phyloP scores from a whole-genome alignment of 768 basidiomycete genomes.

The Tricholoma sp. region DNA sequence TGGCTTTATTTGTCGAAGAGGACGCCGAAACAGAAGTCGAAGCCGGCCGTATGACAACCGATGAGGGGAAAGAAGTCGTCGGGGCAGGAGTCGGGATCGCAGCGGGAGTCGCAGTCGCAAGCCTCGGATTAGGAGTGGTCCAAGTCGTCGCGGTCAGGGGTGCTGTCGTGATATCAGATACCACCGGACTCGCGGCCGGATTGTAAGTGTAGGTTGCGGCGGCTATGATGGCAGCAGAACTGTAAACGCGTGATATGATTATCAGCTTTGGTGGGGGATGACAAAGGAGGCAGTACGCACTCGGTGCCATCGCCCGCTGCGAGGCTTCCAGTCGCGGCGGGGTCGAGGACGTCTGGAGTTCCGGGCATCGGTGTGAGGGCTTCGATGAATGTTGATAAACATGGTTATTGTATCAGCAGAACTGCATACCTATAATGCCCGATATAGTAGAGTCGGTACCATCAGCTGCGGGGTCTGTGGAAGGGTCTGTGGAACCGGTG shows the following conservation, averaged over 20 bases:
- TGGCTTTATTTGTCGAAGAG: neutral
- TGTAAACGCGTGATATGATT: neutral
- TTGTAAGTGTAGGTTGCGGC: neutral
- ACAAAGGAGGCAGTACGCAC: neutral
- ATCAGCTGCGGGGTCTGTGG: too few species aligned
- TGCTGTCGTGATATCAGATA: neutral
- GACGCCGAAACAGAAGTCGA: neutral
- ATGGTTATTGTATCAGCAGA: too few species aligned
- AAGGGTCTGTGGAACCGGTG: too few species aligned
- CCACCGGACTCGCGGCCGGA: neutral
- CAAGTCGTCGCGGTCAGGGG: neutral
- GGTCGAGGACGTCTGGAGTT: too few species aligned
- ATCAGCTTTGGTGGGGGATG: neutral
- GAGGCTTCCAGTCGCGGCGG: neutral
- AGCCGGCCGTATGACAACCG: neutral
- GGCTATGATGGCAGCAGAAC: slow-evolving; percentile 1
- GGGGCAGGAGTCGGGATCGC: neutral
- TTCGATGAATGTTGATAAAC: too few species aligned
- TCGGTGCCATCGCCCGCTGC: neutral
- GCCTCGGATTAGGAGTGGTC: neutral
- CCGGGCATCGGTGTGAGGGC: too few species aligned
- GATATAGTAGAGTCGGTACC: too few species aligned
- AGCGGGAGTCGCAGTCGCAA: neutral
- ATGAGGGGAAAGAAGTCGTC: neutral
- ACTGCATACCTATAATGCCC: too few species aligned